These are phyloP conservation scores for Pelargonium citronellum DNA, from an alignment of 441 rosid species.

Conservation along the genomic window DNA sequence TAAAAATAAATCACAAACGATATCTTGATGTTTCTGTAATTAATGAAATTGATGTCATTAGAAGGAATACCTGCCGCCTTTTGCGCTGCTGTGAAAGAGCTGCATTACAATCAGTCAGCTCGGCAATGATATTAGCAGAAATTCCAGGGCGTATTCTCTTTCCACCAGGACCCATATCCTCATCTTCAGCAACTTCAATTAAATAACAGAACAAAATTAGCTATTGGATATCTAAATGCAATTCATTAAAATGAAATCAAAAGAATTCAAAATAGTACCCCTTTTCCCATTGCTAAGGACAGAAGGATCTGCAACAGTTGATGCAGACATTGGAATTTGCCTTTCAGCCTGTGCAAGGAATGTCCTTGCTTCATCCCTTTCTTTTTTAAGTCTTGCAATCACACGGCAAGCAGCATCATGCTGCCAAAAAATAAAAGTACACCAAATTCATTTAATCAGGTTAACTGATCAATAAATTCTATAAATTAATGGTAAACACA, in stretches of 20 bases:
- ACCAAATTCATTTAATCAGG: neutral
- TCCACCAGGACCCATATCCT: constrained; percentile 55
- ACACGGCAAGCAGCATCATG: constrained; percentile 99
- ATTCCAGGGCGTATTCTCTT: constrained; percentile 76
- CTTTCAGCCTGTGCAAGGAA: constrained; percentile 83
- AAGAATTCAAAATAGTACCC: constrained; percentile 38
- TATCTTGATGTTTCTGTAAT: neutral
- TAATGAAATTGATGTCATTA: neutral
- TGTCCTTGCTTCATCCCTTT: constrained; percentile 85
- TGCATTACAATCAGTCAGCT: constrained; percentile 80
- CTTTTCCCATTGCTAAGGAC: constrained; percentile 75
- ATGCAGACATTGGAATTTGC: constrained; percentile 54
- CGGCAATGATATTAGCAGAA: constrained; percentile 52
- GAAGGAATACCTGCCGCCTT: constrained; percentile 70
- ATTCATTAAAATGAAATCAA: constrained; percentile 2
- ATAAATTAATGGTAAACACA: neutral
- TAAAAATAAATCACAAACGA: too few relatives aligned
- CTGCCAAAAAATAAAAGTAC: constrained; percentile 33
- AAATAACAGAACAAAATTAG: constrained; percentile 23
- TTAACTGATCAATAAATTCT: too few relatives aligned
- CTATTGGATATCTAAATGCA: constrained; percentile 11
- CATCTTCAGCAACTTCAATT: constrained; percentile 51
- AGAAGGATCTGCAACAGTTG: constrained; percentile 45
- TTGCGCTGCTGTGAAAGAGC: constrained; percentile 89
- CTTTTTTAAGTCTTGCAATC: constrained; percentile 93